Evolutionary conservation across 495 filamentous ascomycete genomes (phyloP).

Genomic region (Penicillium fimorum): DNA sequence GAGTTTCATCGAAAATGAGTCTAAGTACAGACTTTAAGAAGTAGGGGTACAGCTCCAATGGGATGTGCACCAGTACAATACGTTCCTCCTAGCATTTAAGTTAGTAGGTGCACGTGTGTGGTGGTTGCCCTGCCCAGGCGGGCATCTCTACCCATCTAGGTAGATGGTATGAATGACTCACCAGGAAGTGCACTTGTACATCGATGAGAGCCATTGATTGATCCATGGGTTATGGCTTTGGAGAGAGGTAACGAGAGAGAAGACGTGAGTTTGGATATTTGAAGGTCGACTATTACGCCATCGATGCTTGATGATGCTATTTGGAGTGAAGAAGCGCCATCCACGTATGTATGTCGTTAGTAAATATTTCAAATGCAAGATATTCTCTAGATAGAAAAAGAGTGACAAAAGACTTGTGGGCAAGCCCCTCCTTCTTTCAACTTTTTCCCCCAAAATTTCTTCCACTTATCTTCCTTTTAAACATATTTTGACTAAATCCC

Average conservation of each 20-base stretch:
- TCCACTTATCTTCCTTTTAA: background rate
- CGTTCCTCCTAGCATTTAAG: slow-evolving; percentile 69
- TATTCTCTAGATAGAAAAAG: too few species aligned
- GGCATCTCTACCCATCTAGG: too few species aligned
- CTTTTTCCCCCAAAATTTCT: slow-evolving; percentile 19
- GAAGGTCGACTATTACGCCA: slow-evolving; percentile 19
- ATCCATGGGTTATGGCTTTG: slow-evolving; percentile 33
- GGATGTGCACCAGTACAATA: slow-evolving; percentile 88
- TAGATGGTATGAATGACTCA: slow-evolving; percentile 32
- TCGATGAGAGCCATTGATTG: slow-evolving; percentile 50
- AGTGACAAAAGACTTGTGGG: too few species aligned
- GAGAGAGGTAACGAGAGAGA: background rate
- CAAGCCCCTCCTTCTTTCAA: background rate
- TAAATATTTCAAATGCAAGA: too few species aligned
- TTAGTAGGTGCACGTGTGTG: background rate
- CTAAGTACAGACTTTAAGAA: slow-evolving; percentile 82
- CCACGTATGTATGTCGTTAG: too few species aligned
- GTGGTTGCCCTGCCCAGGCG: too few species aligned
- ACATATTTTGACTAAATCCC: slow-evolving; percentile 6
- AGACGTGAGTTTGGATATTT: background rate
- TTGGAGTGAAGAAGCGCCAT: slow-evolving; percentile 10
- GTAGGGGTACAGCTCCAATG: slow-evolving; percentile 72
- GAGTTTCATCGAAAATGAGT: slow-evolving; percentile 69
- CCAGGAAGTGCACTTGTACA: slow-evolving; percentile 57
- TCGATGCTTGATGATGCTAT: slow-evolving; percentile 15